phyloP scores from a whole-genome alignment of 2,329 filamentous ascomycete species.

The Botrytis cinerea region DNA sequence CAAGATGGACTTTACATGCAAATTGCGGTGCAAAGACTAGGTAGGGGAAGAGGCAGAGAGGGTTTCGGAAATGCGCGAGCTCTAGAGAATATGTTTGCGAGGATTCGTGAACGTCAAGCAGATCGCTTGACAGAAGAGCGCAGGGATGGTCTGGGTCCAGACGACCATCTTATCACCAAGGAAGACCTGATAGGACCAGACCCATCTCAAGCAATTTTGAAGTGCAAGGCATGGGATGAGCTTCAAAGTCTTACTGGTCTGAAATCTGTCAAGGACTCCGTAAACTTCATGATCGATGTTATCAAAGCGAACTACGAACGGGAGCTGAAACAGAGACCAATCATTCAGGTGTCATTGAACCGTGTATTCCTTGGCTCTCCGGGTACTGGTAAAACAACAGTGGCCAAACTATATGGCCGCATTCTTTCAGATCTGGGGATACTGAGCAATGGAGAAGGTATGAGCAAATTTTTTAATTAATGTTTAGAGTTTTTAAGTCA shows the following conservation, averaged over 20 bases:
- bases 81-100: slow-evolving; percentile 61
- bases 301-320: slow-evolving; percentile 65
- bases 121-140: slow-evolving; percentile 54
- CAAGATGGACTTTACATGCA: slow-evolving; percentile 61
- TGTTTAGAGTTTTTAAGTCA: no score
- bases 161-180: slow-evolving; percentile 62
- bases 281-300: slow-evolving; percentile 60
- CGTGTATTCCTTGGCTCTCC: slow-evolving; percentile 70
- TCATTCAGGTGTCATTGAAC: slow-evolving; percentile 64
- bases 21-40: slow-evolving; percentile 62
- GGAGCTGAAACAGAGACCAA: slow-evolving; percentile 62
- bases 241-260: slow-evolving; percentile 63
- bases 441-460: slow-evolving; percentile 67
- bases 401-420: slow-evolving; percentile 70
- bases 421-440: slow-evolving; percentile 69
- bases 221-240: slow-evolving; percentile 57
- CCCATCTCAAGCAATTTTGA: slow-evolving; percentile 54
- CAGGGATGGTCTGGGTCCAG: slow-evolving; percentile 43
- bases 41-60: slow-evolving; percentile 60
- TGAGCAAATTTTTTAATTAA: slow-evolving; percentile 27
- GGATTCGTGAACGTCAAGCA: slow-evolving; percentile 60
- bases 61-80: slow-evolving; percentile 75
- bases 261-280: slow-evolving; percentile 60
- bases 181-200: slow-evolving; percentile 74
- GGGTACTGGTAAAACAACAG: slow-evolving; percentile 75